Conservation (phyloP, 345 rosid genomes). For the Excoecaria agallocha region DNA sequence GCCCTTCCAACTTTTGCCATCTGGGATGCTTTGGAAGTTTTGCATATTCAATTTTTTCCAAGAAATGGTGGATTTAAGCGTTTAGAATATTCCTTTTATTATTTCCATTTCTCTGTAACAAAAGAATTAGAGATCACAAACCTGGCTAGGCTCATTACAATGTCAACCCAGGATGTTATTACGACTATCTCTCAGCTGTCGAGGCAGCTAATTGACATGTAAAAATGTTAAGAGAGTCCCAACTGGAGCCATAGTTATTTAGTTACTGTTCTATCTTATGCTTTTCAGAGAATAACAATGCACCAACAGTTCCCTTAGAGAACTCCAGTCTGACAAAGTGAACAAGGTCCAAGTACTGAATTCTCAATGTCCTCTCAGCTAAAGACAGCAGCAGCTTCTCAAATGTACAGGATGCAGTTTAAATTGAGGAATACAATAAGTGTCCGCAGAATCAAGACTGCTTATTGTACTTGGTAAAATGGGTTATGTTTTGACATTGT, state of each 20-base stretch:
- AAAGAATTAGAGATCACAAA: not conserved
- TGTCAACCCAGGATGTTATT: not conserved
- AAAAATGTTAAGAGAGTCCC: not conserved
- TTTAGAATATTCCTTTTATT: not conserved
- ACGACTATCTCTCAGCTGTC: not conserved
- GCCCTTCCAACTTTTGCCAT: no score
- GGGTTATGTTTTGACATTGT: not conserved
- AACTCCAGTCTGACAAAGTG: not conserved
- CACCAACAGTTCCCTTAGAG: not conserved
- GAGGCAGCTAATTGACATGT: not conserved
- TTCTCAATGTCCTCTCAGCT: not conserved
- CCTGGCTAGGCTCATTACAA: not conserved
- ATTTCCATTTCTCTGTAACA: not conserved
- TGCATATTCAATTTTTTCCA: no score
- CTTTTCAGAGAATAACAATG: not conserved
- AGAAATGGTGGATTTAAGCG: no score
- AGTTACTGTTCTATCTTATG: no score
- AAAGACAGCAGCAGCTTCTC: not conserved
- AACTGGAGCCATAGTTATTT: no score
- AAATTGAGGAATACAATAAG: not conserved
- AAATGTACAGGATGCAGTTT: not conserved
- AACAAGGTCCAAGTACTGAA: not conserved
- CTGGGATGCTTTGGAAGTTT: no score
- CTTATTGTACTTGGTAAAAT: not conserved
- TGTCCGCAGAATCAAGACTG: not conserved